Evolutionary conservation across 2,329 filamentous ascomycete species (phyloP), one percentile per base, ranked within the genome.

Genomic region (Alternaria sp.): DNA sequence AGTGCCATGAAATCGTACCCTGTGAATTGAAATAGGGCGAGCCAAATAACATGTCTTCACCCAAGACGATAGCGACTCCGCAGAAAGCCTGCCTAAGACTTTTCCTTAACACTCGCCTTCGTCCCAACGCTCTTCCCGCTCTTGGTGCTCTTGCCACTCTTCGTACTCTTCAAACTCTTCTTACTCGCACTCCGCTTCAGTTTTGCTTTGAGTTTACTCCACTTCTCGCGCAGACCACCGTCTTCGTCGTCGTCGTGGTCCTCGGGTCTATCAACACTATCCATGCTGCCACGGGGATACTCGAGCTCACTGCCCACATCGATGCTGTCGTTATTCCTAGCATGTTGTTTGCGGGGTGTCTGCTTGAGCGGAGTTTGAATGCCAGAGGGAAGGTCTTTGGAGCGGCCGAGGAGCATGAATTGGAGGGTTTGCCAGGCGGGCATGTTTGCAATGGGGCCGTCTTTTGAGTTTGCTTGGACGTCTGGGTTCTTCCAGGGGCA

Each of bases 401-500:
- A 61, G 13, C 54, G 67, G 9, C 65, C 68, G 2, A 73, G 52
- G 1, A 77, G 54, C 62, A 77, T 71, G 48, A 72, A 77, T 28
- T 76, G 62, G 1, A 77, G 62, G 5, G 73, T 77, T 54, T 76
- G 63, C 75, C 75, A 77, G 3, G 68, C 75, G 2, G 73, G 58
- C 71, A 76, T 73, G 44, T 71, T 63, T 23, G 70, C 68, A 7
- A 77, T 72, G 1, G 69, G 69, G 0, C 73, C 65, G 40, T 76
- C 72, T 9, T 50, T 51, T 0, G 71, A 61, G 57, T 77, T 77
- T 4, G 56, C 65, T 41, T 79, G 77, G 0, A 75, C 65, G 4
- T 57, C 63, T 0, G 68, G 63, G 54, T 78, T 79, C 54, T 76
- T 77, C 77, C 77, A 79, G 0, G 77, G 77, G 42, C 77, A 79